These are phyloP conservation scores for Artemisia annua DNA, from an alignment of 129 eudicot species.

Conservation along the genomic window DNA sequence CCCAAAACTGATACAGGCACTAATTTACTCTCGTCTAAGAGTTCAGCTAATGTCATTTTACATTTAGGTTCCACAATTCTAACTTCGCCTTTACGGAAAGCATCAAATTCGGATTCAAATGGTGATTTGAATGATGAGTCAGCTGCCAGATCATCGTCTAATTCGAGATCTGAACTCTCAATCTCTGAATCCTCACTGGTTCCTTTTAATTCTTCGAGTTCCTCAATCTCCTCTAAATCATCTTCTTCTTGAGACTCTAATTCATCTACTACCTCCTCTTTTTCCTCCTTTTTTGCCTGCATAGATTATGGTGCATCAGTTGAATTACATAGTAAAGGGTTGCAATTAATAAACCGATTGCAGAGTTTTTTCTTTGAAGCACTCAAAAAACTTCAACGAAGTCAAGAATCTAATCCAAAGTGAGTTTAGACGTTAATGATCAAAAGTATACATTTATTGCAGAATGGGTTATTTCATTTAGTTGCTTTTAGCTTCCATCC, in stretches of 20 bases:
- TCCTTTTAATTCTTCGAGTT: slow-evolving; percentile 62
- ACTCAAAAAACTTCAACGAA: slow-evolving; percentile 6
- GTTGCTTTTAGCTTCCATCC: background rate
- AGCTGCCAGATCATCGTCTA: slow-evolving; percentile 39
- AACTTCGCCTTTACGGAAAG: slow-evolving; percentile 55
- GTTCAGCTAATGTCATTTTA: slow-evolving; percentile 88
- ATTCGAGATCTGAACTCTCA: slow-evolving; percentile 52
- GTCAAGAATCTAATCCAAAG: slow-evolving; percentile 1
- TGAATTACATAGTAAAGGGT: slow-evolving; percentile 5
- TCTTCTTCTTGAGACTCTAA: slow-evolving; percentile 74
- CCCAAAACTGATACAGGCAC: slow-evolving; percentile 89
- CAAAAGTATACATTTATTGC: background rate
- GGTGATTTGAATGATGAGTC: slow-evolving; percentile 40
- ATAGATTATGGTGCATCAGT: background rate
- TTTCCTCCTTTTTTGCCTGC: slow-evolving; percentile 33
- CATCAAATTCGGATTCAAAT: slow-evolving; percentile 63
- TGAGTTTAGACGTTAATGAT: slow-evolving; percentile 8
- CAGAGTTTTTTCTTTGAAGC: slow-evolving; percentile 2
- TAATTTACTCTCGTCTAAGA: slow-evolving; percentile 84
- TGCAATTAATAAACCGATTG: slow-evolving; percentile 1
- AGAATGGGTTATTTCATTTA: background rate
- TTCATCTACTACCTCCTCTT: slow-evolving; percentile 49
- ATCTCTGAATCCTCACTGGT: slow-evolving; percentile 43
- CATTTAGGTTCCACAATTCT: slow-evolving; percentile 87
- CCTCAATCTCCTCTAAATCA: slow-evolving; percentile 84